Base-by-base conservation (phyloP, 345 rosid species). In the Draba incana region DNA sequence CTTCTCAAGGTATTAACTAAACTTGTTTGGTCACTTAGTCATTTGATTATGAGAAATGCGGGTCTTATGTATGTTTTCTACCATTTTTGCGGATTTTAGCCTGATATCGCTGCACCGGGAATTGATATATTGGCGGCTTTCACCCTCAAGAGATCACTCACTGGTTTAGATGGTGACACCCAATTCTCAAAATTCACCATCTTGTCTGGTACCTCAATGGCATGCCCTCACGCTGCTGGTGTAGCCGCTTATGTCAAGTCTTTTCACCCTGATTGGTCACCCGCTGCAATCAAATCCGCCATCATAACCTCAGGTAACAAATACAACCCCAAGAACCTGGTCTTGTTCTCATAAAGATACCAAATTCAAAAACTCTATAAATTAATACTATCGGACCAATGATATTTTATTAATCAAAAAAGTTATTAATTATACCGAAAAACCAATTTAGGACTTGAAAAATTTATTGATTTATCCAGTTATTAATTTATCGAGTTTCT, bases 121-220 rank as follows among this genome's bases (percentile, higher is more conserved):
- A 51, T 88, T 54, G 86, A 85, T 76, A 88, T 91, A 49, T 77
- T 92, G 77, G 98, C 97, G 14, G 80, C 98, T 1, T 92, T 82
- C 78, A 92, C 96, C n/a, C 96, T 78, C 3, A 8, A 83, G 79
- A 85, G 71, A 53, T 79, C 98, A 12, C 83, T 92, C 50, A 92
- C 97, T 0, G 98, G 98, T 13, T 43, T 79, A 57, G 81, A 77
- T 79, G 98, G 97, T 1, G 98, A 92, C 75, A 90, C 90, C 10
- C 97, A 83, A 28, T 72, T 76, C 78, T 84, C 97, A 3, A 79
- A 83, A 61, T 92, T 84, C 71, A 79, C 88, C 9, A 68, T 92
- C 30, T 83, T 86, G 83, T 92, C 98, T 0, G 98, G 98, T 1
- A 92, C 98, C 60, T 90, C 98, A 66, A 92, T 92, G 98, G 83